A percentile compares a stretch with the other conserved stretches of the same genome.
phyloP scores from a whole-genome alignment of 208 protist genomes.

The Trichomonas vaginalis region DNA sequence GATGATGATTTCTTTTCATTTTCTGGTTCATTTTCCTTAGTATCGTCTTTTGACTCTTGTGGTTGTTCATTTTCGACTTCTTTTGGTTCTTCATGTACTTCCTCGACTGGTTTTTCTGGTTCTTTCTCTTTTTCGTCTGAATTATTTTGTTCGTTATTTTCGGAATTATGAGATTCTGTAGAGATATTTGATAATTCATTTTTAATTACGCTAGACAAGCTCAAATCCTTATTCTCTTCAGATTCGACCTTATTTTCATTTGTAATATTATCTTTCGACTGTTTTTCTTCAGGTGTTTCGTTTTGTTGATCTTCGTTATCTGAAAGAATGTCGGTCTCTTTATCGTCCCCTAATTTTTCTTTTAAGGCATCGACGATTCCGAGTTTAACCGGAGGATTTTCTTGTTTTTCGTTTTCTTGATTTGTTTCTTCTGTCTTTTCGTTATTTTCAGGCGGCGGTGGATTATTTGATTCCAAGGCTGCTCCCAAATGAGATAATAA shows the following conservation, averaged over 20 bases:
- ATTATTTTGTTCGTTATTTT: not conserved
- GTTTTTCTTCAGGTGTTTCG: not conserved
- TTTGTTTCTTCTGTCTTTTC: too few species aligned
- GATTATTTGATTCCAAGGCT: too few species aligned
- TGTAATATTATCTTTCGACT: not conserved
- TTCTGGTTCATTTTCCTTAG: not conserved
- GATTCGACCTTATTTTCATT: not conserved
- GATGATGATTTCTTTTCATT: not conserved
- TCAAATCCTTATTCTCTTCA: not conserved
- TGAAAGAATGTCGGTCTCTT: too few species aligned
- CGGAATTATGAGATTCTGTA: not conserved
- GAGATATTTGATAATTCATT: not conserved
- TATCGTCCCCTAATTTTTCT: too few species aligned
- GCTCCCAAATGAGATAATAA: too few species aligned
- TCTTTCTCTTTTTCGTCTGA: not conserved
- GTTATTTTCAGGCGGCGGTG: too few species aligned
- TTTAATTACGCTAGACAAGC: not conserved
- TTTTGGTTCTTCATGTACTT: not conserved
- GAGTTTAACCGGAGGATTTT: too few species aligned
- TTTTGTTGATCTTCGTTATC: not conserved
- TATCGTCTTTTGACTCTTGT: not conserved
- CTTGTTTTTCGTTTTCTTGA: too few species aligned
- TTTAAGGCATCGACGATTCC: too few species aligned
- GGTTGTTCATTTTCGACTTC: not conserved
- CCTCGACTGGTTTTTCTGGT: not conserved